phyloP scores from a whole-genome alignment of 2,329 filamentous ascomycete species.

The Seiridium cupressi region DNA sequence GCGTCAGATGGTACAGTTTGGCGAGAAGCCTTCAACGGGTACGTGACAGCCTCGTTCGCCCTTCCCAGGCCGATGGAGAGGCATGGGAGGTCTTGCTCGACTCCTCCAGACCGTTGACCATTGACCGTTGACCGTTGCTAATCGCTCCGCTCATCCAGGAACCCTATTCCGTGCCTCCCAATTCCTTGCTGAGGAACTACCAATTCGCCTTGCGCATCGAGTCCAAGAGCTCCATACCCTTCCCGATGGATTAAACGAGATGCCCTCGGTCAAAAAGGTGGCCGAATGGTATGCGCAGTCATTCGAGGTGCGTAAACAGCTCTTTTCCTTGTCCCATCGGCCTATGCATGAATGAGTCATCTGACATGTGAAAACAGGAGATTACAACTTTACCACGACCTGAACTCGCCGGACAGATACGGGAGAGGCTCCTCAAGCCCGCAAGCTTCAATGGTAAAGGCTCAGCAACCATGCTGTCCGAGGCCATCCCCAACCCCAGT shows the following conservation, averaged over 20 bases:
- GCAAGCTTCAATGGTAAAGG: constrained; percentile 52
- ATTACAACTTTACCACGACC: constrained; percentile 85
- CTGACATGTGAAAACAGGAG: constrained; percentile 59
- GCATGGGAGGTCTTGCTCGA: background rate
- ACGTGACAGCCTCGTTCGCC: constrained; percentile 28
- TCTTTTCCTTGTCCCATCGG: background rate
- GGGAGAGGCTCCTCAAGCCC: constrained; percentile 74
- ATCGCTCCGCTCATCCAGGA: constrained; percentile 49
- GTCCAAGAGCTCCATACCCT: constrained; percentile 91
- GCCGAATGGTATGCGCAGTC: constrained; percentile 99
- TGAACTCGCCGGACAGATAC: constrained; percentile 70
- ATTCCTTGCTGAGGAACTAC: constrained; percentile 96
- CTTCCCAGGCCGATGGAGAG: background rate
- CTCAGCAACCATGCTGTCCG: constrained; percentile 65
- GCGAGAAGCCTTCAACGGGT: constrained; percentile 89
- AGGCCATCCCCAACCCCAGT: constrained; percentile 87
- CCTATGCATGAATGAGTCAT: constrained; percentile 20
- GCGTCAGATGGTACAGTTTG: constrained; percentile 99
- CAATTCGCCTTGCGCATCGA: constrained; percentile 92
- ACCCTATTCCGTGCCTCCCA: constrained; percentile 97
- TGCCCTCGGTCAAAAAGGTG: constrained; percentile 94
- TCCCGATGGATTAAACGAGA: constrained; percentile 94
- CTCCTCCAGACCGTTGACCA: background rate
- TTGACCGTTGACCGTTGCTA: constrained; percentile 10
- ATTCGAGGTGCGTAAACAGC: constrained; percentile 72